Evolutionary conservation across 1,139 yeast genomes (phyloP).

Genomic region (Saccharomyces hybrid): DNA sequence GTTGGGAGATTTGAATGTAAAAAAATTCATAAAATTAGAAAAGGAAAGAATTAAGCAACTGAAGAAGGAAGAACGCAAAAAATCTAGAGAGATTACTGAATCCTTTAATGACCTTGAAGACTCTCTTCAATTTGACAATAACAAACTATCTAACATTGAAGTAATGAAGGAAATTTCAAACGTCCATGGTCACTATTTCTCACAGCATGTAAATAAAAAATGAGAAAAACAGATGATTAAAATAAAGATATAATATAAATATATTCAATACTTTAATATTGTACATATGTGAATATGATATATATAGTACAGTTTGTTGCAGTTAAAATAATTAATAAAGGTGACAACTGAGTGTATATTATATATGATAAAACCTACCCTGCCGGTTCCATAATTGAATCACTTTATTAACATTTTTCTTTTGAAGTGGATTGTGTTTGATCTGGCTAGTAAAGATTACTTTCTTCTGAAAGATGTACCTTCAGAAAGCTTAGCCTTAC

Average conservation of each 20-base stretch:
- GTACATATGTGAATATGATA: constrained; percentile 1
- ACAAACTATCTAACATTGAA: neutral
- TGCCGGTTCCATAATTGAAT: neutral
- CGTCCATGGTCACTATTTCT: neutral
- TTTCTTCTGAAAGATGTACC: constrained; percentile 99
- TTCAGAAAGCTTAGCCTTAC: constrained; percentile 98
- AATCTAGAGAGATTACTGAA: neutral
- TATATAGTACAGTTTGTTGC: neutral
- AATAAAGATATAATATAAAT: neutral
- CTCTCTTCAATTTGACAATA: neutral
- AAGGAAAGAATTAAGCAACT: constrained; percentile 26
- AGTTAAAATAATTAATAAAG: neutral
- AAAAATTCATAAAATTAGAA: constrained; percentile 25
- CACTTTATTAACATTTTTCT: neutral
- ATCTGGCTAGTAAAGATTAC: constrained; percentile 39
- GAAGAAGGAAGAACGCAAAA: constrained; percentile 11
- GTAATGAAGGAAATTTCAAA: neutral
- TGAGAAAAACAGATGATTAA: neutral
- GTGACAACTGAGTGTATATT: neutral
- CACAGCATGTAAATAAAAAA: neutral
- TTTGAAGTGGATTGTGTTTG: neutral
- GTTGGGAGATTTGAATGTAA: constrained; percentile 27
- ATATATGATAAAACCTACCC: constrained; percentile 1
- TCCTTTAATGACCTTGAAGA: neutral
- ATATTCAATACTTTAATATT: neutral